Evolutionary conservation across 495 filamentous ascomycete species (phyloP).

Genomic region (Xylaria cubensis): DNA sequence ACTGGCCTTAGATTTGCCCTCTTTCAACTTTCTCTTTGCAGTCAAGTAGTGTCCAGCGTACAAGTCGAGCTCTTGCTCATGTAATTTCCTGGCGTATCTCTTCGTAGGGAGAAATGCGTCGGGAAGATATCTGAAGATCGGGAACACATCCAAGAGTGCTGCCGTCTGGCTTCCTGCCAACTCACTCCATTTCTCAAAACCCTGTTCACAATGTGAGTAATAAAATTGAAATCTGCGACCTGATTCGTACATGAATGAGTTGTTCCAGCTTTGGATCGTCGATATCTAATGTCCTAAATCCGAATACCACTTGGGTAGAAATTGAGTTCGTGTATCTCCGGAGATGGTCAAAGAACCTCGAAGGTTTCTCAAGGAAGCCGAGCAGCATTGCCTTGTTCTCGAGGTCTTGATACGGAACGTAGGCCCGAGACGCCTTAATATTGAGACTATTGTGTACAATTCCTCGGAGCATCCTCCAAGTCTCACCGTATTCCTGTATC

Average conservation of each 20-base stretch:
- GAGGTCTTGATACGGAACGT: slow-evolving; percentile 39
- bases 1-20: slow-evolving; percentile 40
- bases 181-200: slow-evolving; percentile 57
- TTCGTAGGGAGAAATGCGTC: slow-evolving; percentile 48
- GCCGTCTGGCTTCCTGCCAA: slow-evolving; percentile 51
- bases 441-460: slow-evolving; percentile 40
- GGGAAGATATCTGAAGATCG: slow-evolving; percentile 49
- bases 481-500: slow-evolving; percentile 41
- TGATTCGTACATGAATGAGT: slow-evolving; percentile 49
- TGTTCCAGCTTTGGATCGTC: slow-evolving; percentile 60
- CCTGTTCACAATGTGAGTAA: slow-evolving; percentile 28
- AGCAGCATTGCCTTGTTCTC: slow-evolving; percentile 39
- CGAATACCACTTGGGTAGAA: slow-evolving; percentile 64
- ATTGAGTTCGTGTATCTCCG: slow-evolving; percentile 61
- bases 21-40: slow-evolving; percentile 42
- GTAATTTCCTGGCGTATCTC: slow-evolving; percentile 35
- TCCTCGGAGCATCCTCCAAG: slow-evolving; percentile 52
- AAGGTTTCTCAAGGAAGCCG: slow-evolving; percentile 34
- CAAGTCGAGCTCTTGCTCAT: slow-evolving; percentile 41
- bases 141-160: slow-evolving; percentile 51
- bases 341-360: slow-evolving; percentile 32
- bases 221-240: not conserved
- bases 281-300: slow-evolving; percentile 55
- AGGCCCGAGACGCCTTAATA: slow-evolving; percentile 40
- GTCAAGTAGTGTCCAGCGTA: slow-evolving; percentile 50